phyloP scores from a whole-genome alignment of 75 land plant species.

The Picea glauca region DNA sequence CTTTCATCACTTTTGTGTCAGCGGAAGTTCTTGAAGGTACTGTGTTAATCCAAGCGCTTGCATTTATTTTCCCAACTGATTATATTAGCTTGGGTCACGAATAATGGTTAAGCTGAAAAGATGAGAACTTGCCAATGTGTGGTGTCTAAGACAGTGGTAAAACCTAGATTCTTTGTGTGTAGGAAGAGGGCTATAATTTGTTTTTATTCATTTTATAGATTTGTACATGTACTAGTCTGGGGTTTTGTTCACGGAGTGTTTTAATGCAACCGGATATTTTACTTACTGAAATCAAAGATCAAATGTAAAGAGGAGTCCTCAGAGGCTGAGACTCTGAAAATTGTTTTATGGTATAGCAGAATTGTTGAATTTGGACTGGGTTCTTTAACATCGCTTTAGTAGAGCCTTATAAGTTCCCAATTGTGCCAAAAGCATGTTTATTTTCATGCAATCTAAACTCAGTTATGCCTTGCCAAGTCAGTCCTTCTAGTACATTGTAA shows the following conservation, averaged over 20 bases:
- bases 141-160: background rate
- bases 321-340: background rate
- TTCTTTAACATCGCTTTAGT: background rate
- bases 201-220: slow-evolving; percentile 2
- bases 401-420: background rate
- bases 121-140: background rate
- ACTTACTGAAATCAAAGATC: background rate
- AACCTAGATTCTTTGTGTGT: background rate
- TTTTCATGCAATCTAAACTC: too few species aligned
- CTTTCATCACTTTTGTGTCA: slow-evolving; percentile 59
- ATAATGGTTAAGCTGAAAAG: background rate
- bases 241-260: background rate
- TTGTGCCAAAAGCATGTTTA: background rate
- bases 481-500: too few species aligned
- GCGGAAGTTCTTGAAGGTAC: slow-evolving; percentile 90
- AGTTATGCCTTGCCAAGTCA: too few species aligned
- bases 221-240: background rate
- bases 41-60: background rate
- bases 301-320: background rate
- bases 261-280: background rate
- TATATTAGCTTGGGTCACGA: background rate
- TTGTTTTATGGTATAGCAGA: background rate
- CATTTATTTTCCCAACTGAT: background rate
- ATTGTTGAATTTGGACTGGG: too few species aligned
- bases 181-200: background rate